Evolutionary conservation across 2,329 filamentous ascomycete genomes (phyloP).

Genomic region (Venturia carpophila): DNA sequence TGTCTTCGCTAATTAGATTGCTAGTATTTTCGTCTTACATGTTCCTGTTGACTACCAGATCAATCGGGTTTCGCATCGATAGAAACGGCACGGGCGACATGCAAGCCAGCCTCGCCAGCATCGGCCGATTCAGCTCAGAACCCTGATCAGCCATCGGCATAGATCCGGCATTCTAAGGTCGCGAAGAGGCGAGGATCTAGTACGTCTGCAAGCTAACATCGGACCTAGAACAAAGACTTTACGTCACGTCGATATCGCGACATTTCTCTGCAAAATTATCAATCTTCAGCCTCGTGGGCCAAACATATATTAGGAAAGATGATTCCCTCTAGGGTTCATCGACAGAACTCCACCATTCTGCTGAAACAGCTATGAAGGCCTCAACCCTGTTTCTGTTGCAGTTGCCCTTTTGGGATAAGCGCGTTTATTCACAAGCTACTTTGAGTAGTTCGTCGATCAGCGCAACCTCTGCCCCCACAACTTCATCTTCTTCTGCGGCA

Average conservation of each 20-base stretch:
- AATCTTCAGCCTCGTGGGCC: not conserved
- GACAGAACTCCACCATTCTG: not conserved
- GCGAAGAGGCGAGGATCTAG: not conserved
- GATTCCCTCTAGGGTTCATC: not conserved
- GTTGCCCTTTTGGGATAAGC: not conserved
- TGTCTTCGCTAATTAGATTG: too few relatives aligned
- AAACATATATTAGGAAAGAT: not conserved
- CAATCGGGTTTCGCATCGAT: too few relatives aligned
- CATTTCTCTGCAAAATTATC: not conserved
- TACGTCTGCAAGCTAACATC: not conserved
- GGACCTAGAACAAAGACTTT: not conserved
- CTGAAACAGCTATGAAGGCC: not conserved
- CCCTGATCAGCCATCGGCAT: not conserved
- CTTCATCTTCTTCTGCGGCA: not conserved
- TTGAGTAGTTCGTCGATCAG: not conserved
- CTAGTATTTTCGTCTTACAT: too few relatives aligned
- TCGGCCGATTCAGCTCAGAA: not conserved
- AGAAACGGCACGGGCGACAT: too few relatives aligned
- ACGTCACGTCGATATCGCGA: slow-evolving; percentile 5
- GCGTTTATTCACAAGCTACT: not conserved
- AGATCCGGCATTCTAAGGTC: not conserved
- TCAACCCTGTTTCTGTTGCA: not conserved
- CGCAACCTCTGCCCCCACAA: not conserved
- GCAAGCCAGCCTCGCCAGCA: not conserved
- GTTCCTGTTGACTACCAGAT: too few relatives aligned